These are phyloP conservation scores for Rhodamnia rubescens DNA, from an alignment of 345 rosid genomes.

Conservation along the genomic window DNA sequence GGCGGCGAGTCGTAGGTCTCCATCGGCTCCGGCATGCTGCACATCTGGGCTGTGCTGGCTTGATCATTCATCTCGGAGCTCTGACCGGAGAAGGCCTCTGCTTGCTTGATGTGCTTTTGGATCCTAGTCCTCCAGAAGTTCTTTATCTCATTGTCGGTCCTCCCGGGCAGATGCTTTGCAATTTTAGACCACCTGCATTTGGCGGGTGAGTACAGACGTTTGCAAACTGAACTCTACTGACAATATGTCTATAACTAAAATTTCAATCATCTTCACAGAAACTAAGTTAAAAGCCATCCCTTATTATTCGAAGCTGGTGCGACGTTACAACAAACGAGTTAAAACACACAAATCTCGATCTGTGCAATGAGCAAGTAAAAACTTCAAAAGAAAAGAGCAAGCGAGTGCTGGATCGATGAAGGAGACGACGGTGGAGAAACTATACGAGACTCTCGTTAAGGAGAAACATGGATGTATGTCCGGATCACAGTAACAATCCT, in stretches of 20 bases:
- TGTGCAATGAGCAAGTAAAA: too few species aligned
- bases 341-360: background rate
- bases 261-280: background rate
- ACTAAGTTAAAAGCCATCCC: background rate
- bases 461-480: background rate
- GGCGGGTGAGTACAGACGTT: background rate
- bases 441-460: background rate
- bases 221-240: background rate
- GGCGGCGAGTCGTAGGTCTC: slow-evolving; percentile 42
- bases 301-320: background rate
- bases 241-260: background rate
- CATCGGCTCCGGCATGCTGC: slow-evolving; percentile 26
- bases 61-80: slow-evolving; percentile 18
- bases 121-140: slow-evolving; percentile 95
- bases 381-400: too few species aligned
- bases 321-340: background rate
- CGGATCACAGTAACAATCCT: background rate
- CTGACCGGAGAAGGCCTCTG: slow-evolving; percentile 26
- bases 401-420: background rate
- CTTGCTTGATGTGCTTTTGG: slow-evolving; percentile 78
- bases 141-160: slow-evolving; percentile 96
- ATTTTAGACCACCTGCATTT: slow-evolving; percentile 34
- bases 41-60: slow-evolving; percentile 31
- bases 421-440: background rate
- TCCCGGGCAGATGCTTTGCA: slow-evolving; percentile 93